Base-by-base conservation (phyloP, 2,329 filamentous ascomycete genomes). In the Colletotrichum spinosum region DNA sequence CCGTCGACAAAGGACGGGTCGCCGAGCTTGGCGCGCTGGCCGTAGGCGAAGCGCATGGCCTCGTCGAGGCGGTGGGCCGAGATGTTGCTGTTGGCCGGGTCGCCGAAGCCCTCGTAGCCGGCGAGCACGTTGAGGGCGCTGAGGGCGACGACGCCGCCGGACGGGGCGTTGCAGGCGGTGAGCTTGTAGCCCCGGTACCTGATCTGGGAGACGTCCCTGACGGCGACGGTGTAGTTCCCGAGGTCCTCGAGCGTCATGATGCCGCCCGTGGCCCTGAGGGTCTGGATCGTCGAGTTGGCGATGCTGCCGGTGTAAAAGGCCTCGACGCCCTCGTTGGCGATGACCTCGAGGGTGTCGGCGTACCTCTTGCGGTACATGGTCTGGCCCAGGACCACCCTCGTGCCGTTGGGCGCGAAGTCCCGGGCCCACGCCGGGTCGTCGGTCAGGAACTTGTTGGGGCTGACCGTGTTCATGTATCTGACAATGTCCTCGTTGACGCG, bases 51-150 rank as follows among this genome's bases (percentile, higher is more conserved):
- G 8, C 91, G 83, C 65, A 97, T 91, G 2, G 92, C 90, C 80
- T 97, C 93, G 68, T 95, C 89, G n/a, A 97, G 79, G 0, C 90
- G 83, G 74, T 97, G 93, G 0, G 91, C 92, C 44, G 88, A 92
- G 0, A 93, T 74, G 68, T 85, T 84, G 52, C 80, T 79, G 2
- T 81, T 78, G 1, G 80, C 77, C 2, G 83, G 77, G 11, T 87
- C 79, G 15, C 87, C 89, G 52, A 95, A 88, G 25, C 81, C 82
- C 0, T 86, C 79, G 72, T 93, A 97, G 0, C 91, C 91, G 67
- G 90, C 85, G 46, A 95, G 78, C 33, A 90, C 91, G 63, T 96
- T 97, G 70, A 97, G 77, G 0, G 88, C 85, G n/a, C 87, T 88
- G 66, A 94, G 78, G 0, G 88, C 90, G 0, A 97, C 91, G 2